phyloP scores from a whole-genome alignment of 192 early-diverging fungal genomes.

The Dissophora ornata region DNA sequence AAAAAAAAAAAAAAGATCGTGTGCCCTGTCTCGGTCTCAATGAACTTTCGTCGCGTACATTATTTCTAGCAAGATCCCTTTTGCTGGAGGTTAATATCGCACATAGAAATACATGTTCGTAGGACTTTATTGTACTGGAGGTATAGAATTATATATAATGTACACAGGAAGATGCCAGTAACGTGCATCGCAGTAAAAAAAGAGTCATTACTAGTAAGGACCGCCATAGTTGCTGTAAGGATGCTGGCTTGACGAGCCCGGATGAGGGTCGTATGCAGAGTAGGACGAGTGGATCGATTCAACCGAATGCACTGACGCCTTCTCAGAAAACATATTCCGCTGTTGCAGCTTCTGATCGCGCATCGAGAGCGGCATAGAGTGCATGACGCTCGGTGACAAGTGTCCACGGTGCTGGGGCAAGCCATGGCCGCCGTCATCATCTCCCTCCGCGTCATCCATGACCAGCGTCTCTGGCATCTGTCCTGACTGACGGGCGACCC shows the following conservation, averaged over 20 bases:
- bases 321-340: not conserved
- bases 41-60: too few relatives aligned
- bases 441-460: constrained; percentile 28
- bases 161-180: too few relatives aligned
- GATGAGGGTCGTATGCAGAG: constrained; percentile 1
- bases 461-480: constrained; percentile 19
- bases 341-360: not conserved
- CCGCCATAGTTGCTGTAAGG: not conserved
- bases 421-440: not conserved
- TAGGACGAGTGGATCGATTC: constrained; percentile 2
- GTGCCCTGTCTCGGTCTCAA: too few relatives aligned
- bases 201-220: too few relatives aligned
- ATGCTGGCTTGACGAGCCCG: constrained; percentile 1
- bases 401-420: constrained; percentile 2
- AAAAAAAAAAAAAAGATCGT: too few relatives aligned
- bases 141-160: too few relatives aligned
- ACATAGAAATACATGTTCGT: too few relatives aligned
- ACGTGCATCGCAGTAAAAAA: too few relatives aligned
- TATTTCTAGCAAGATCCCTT: too few relatives aligned
- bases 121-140: too few relatives aligned
- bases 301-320: constrained; percentile 11
- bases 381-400: not conserved
- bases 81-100: too few relatives aligned
- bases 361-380: not conserved
- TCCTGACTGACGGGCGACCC: constrained; percentile 24